Evolutionary conservation across 2,329 filamentous ascomycete genomes (phyloP), one percentile per base, ranked within the genome.

Genomic region (Fonsecaea pedrosoi): DNA sequence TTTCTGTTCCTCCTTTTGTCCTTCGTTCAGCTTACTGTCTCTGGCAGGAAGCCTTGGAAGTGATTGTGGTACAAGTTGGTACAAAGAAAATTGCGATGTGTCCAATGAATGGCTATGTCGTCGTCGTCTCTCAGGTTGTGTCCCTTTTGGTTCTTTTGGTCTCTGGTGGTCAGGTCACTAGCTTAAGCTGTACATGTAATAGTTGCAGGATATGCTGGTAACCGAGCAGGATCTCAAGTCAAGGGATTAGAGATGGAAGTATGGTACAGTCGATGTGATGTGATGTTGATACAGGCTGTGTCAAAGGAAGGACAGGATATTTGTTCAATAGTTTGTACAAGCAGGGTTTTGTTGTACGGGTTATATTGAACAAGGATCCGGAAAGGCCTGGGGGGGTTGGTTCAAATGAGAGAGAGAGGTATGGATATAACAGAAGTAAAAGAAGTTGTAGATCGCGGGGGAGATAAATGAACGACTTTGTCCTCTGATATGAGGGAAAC

Each of bases 281-380:
- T 48, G 69, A 69, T 65, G 64, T 68, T 69, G 67, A 62, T 66
- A 71, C 69, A 71, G 69, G 71, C 67, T 68, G 64, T 45, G 40
- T 25, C 12, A 62, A 73, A 73, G 60, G 70, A 72, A 73, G 70
- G 70, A 72, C 70, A 71, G 70, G 70, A 72, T 66, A 68, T 25
- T 55, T 71, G 71, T 72, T 73, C 71, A 72, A 45, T 62, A 45
- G 35, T 25, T 37, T 64, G 63, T 68, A 66, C 66, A 61, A 40
- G 59, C 42, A 38, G 64, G 57, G 65, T 71, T 25, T 25, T 42
- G 66, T 72, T 68, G 68, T 71, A 72, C 60, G 56, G 60, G 25
- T 25, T 34, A 15, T 40, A 67, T 61, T 72, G 71, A 73, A 71
- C 71, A 70, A 56, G 66, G 61, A 71, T 70, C 71, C 71, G 71